A percentile compares a stretch with the other conserved stretches of the same genome.
These are phyloP conservation scores for Amanita rubescens DNA, from an alignment of 768 basidiomycete species.

Conservation along the genomic window DNA sequence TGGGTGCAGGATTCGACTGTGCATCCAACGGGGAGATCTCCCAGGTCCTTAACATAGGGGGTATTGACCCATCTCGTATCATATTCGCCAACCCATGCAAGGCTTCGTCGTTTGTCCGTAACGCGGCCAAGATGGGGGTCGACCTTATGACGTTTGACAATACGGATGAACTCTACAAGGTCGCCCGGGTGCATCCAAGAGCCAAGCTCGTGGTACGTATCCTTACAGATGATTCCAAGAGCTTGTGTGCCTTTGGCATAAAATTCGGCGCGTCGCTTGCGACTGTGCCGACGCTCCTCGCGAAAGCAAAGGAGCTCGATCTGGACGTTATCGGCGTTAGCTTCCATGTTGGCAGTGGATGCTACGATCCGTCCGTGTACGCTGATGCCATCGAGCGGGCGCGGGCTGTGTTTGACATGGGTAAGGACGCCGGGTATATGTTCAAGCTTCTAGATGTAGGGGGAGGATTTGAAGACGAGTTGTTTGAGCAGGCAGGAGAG, in stretches of 20 bases:
- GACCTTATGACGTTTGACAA: slow-evolving; percentile 99
- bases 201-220: slow-evolving; percentile 92
- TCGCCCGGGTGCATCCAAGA: slow-evolving; percentile 68
- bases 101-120: slow-evolving; percentile 86
- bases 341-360: slow-evolving; percentile 98
- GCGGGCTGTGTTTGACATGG: slow-evolving; percentile 83
- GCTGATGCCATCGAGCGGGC: slow-evolving; percentile 85
- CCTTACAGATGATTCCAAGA: slow-evolving; percentile 96
- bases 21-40: slow-evolving; percentile 93
- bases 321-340: slow-evolving; percentile 91
- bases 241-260: slow-evolving; percentile 85
- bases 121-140: slow-evolving; percentile 72
- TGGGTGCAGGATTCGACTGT: slow-evolving; percentile 82
- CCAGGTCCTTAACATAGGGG: slow-evolving; percentile 66
- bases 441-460: slow-evolving; percentile 90
- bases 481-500: slow-evolving; percentile 73
- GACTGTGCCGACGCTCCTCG: slow-evolving; percentile 71
- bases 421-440: slow-evolving; percentile 64
- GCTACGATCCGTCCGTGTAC: slow-evolving; percentile 88
- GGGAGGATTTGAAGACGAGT: slow-evolving; percentile 89
- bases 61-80: slow-evolving; percentile 72
- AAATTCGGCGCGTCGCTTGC: slow-evolving; percentile 93
- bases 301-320: slow-evolving; percentile 67
- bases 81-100: slow-evolving; percentile 99
- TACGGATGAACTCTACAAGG: slow-evolving; percentile 90